Base-by-base conservation (phyloP, 2,329 filamentous ascomycete species). In the Hawksworthiomyces lignivorus region DNA sequence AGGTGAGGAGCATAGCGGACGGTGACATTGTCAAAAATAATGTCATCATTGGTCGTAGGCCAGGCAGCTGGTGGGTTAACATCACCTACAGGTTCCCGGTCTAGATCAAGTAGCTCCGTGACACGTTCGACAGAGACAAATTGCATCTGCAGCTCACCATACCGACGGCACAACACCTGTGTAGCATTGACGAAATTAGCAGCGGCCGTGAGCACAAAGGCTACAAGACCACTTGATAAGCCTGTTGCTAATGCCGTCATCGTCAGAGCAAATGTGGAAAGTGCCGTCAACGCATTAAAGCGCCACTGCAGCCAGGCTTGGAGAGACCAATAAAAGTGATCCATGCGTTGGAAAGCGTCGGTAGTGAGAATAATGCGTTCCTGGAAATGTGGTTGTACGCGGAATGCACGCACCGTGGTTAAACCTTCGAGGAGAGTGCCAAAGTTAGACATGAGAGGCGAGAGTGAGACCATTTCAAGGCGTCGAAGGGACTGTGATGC, bases 321-420 rank as follows among this genome's bases (percentile, higher is more conserved):
- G 32, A 94, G 70, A 45, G 81, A 85, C 84, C 88, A 95, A 64
- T 94, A 95, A 63, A 95, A 94, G 59, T 96, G 89, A 54, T 96
- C 89, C 74, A 94, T 92, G 57, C 87, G 87, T 59, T 95, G 89
- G 56, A 95, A 95, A 15, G 80, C 80, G 55, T 95, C 88, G 0
- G 88, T 87, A 0, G 88, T 87, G 3, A 73, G 67, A 26, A 96
- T 82, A 39, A 94, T 86, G 38, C 81, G 75, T 48, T 80, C 75
- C 55, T 94, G 87, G 55, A 95, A 95, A 39, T 84, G 80, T 4
- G 73, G 66, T 52, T 94, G 82, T 1, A 83, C 87, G 36, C 75
- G 78, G 57, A 94, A 90, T 0, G 89, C 87, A 32, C 87, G 78
- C 18, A 96, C 87, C 0, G 89, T 95, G 0, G 85, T 87, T 8